A percentile compares a stretch with the other conserved stretches of the same genome.
Conservation (phyloP, 2,329 filamentous ascomycete species). For the Diaporthe sp. region DNA sequence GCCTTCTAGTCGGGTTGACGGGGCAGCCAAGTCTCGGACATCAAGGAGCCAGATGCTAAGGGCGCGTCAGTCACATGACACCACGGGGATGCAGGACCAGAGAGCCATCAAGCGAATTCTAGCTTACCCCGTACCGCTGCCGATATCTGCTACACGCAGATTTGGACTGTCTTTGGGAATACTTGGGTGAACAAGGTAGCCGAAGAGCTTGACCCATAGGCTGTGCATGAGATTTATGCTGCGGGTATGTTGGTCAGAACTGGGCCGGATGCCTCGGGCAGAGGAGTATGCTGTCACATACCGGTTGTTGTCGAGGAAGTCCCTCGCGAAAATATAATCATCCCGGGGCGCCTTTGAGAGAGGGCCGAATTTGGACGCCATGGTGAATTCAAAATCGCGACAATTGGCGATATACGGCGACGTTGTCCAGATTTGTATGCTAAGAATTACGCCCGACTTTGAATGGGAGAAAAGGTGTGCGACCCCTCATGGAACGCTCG, state of each 20-base stretch:
- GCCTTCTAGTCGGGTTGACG: constrained; percentile 35
- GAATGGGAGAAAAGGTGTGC: not conserved
- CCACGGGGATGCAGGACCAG: not conserved
- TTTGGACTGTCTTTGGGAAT: constrained; percentile 33
- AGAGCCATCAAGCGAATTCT: no score
- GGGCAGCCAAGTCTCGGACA: constrained; percentile 14
- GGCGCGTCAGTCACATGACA: not conserved
- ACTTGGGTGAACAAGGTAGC: constrained; percentile 39
- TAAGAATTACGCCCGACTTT: not conserved
- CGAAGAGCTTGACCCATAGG: constrained; percentile 38
- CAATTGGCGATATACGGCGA: not conserved
- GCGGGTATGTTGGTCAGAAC: not conserved
- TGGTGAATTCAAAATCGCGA: not conserved
- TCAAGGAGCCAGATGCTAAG: constrained; percentile 28
- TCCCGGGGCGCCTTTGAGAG: not conserved
- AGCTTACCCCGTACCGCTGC: constrained; percentile 41
- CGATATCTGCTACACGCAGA: constrained; percentile 40
- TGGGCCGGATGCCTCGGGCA: no score
- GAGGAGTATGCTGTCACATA: not conserved
- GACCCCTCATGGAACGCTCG: not conserved
- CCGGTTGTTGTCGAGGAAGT: constrained; percentile 30
- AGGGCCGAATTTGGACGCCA: not conserved
- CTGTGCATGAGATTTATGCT: constrained; percentile 38
- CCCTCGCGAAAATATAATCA: constrained; percentile 21
- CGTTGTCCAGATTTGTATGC: not conserved